Evolutionary conservation across 2,329 filamentous ascomycete species (phyloP), one percentile per base, ranked within the genome.

Genomic region (Aspergillus sp.): DNA sequence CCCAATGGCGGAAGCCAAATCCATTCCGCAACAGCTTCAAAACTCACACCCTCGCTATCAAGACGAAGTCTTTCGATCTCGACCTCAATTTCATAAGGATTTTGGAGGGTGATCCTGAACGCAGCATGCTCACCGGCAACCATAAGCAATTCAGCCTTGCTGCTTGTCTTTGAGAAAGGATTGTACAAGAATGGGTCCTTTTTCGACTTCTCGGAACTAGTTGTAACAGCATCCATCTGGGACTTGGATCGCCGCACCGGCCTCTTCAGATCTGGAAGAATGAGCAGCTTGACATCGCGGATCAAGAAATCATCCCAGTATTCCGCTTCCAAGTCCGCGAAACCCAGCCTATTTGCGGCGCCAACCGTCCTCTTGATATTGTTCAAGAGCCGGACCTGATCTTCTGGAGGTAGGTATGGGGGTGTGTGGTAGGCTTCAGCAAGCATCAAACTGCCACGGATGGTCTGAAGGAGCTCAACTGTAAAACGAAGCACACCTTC

Each of bases 221-320:
- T 61, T 7, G 66, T 66, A 8, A 68, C 68, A 7, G 70, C 64
- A 41, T 73, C 69, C 35, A 80, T 61, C 49, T 80, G 77, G 34
- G 67, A 70, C 47, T 69, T 74, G 12, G 69, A 72, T 58, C 89
- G 86, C 4, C 83, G 76, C 44, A 87, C 77, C 0, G 87, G 83
- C 10, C 77, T 76, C 53, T 79, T 77, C 7, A 77, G 75, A 38
- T 73, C 68, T 7, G 81, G 72, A 34, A 80, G 66, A 27, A 85
- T 73, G 43, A 89, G 80, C 39, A 94, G 72, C 46, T 83, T 79
- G 56, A 94, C 73, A 52, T 82, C 82, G 43, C 93, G 82, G 41
- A 98, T 78, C 6, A 98, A 73, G 57, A 97, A 97, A 59, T 95
- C 88, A 64, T 98, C 93, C 93, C 93, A 98, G 62, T 96, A 98